Base-by-base conservation (phyloP, 2,329 filamentous ascomycete species). In the Pseudonectria foliicola region DNA sequence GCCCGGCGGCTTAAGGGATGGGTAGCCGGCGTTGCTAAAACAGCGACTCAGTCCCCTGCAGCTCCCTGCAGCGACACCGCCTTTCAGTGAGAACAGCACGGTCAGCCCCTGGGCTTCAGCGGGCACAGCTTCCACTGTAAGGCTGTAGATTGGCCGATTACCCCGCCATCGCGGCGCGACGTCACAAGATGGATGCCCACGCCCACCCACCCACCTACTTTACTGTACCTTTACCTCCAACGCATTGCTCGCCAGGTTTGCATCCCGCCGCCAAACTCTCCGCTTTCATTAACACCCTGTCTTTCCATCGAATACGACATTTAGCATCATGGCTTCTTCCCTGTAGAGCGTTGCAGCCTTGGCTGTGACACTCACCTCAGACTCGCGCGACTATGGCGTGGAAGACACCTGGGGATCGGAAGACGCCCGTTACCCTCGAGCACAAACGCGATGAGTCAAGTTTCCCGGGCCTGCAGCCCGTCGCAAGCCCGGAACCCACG, bases 281-380 rank as follows among this genome's bases (percentile, higher is more conserved):
- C 18, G 5, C 18, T 21, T 21, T 21, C 18, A 21, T 21, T 21
- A 21, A 21, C 18, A 21, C 18, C 18, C 18, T 8, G 8, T 6
- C 18, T 21, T 8, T 21, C 38, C 31, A 29, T 33, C 23, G 18
- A 28, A 32, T 13, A 30, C 18, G 8, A 21, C 33, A 36, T 14
- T 24, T 12, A 24, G 10, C n/a, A 39, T 13, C 34, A 73, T 75
- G 71, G 64, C 59, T 58, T 60, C 55, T 50, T 59, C 57, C 57
- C 57, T 62, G 60, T 74, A 66, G 64, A 62, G 54, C 55, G 59
- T 61, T 64, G 57, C 72, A 62, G 72, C 71, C 57, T 61, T 59
- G 62, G 71, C 71, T 75, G 72, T 73, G 67, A 57, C 55, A 52
- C 57, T 64, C 63, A 44, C 48, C 49, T 50, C 37, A 36, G 47